phyloP scores from a whole-genome alignment of 108 stramenopile species.

The Pseudonitzschia pungens region DNA sequence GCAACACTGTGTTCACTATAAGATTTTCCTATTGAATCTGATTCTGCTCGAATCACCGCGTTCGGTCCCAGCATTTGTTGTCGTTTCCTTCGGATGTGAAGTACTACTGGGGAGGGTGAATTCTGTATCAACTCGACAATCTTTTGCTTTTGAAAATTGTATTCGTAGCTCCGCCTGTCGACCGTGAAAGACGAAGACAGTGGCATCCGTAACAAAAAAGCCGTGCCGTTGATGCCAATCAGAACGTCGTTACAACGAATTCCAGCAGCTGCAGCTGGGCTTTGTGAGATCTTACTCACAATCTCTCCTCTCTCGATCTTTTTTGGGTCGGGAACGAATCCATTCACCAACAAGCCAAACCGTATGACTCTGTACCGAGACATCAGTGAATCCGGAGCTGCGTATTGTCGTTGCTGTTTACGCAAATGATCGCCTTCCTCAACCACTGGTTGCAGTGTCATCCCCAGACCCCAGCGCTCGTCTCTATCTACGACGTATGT shows the following conservation, averaged over 20 bases:
- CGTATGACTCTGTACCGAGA: background rate
- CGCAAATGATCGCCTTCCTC: constrained; percentile 47
- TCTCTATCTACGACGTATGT: constrained; percentile 1
- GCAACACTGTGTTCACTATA: constrained; percentile 22
- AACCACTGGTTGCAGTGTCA: constrained; percentile 56
- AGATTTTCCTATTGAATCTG: constrained; percentile 1
- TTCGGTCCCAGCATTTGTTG: background rate
- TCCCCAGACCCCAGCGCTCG: constrained; percentile 55
- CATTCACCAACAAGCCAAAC: constrained; percentile 16
- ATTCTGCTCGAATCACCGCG: background rate
- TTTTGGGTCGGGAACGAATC: constrained; percentile 20
- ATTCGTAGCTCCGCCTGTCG: constrained; percentile 14
- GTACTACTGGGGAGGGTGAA: constrained; percentile 50
- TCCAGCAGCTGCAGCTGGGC: constrained; percentile 59
- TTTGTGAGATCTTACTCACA: constrained; percentile 3
- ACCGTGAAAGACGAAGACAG: constrained; percentile 3
- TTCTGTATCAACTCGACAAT: constrained; percentile 35
- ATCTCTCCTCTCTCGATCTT: constrained; percentile 13
- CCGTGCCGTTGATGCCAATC: constrained; percentile 74
- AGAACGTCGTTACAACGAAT: constrained; percentile 63
- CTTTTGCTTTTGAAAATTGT: constrained; percentile 14
- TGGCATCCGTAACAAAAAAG: constrained; percentile 36
- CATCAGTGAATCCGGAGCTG: constrained; percentile 17
- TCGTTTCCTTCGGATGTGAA: constrained; percentile 38
- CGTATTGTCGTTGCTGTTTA: background rate